phyloP scores from a whole-genome alignment of 176 grass and related monocot species.

The Oropetium thomaeum region DNA sequence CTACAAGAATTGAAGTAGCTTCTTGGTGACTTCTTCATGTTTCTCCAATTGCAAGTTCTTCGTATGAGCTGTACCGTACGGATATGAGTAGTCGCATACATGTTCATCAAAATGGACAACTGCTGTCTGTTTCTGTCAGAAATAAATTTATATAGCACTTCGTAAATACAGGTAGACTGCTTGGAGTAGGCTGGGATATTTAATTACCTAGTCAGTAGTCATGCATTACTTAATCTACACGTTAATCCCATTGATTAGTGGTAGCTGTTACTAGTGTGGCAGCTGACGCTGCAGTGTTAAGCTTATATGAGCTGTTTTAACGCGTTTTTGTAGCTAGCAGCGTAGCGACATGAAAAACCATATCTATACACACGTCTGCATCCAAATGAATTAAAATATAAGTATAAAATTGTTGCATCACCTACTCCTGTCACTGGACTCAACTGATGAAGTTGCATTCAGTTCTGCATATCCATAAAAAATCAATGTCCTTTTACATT shows the following conservation, averaged over 20 bases:
- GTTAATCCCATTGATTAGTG: slow-evolving; percentile 1
- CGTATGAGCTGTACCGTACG: slow-evolving; percentile 37
- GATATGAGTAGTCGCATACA: slow-evolving; percentile 16
- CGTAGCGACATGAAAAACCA: slow-evolving; percentile 1
- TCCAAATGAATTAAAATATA: neutral
- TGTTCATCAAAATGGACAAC: slow-evolving; percentile 20
- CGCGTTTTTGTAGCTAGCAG: neutral
- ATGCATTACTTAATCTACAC: slow-evolving; percentile 11
- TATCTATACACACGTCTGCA: no score
- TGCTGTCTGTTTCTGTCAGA: slow-evolving; percentile 4
- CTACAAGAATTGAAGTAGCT: slow-evolving; percentile 17
- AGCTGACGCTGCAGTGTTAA: neutral
- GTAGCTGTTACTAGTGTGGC: neutral
- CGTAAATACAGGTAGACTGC: neutral
- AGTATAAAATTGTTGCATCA: slow-evolving; percentile 4
- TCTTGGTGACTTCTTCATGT: slow-evolving; percentile 12
- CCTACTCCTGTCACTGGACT: slow-evolving; percentile 1
- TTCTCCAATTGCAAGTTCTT: slow-evolving; percentile 24
- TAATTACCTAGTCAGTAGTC: neutral
- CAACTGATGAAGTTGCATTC: slow-evolving; percentile 11
- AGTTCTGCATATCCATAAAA: neutral
- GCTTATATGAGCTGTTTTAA: slow-evolving; percentile 12
- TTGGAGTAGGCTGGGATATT: slow-evolving; percentile 36
- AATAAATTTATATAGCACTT: neutral
- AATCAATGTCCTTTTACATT: neutral